These are phyloP conservation scores for Massariosphaeria phaeospora DNA, from an alignment of 495 filamentous ascomycete species.

Conservation along the genomic window DNA sequence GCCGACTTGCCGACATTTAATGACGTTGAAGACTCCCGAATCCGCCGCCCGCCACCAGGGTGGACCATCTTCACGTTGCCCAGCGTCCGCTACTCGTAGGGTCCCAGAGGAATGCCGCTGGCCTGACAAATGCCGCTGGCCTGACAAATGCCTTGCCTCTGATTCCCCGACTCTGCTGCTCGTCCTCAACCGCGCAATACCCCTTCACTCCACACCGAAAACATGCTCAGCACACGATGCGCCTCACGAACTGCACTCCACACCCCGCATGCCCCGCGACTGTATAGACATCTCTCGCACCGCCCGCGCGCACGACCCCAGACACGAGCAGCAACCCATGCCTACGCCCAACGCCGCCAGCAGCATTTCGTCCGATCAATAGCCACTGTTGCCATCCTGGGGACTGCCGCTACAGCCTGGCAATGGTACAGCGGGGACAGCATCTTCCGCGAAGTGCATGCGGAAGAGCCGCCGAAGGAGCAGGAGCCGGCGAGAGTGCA, in stretches of 20 bases:
- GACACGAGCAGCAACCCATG: slow-evolving; percentile 12
- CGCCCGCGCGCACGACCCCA: slow-evolving; percentile 9
- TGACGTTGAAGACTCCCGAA: slow-evolving; percentile 15
- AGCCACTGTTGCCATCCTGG: slow-evolving; percentile 29
- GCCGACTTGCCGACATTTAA: too few relatives aligned
- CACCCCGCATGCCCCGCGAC: not conserved
- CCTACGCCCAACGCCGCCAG: slow-evolving; percentile 37
- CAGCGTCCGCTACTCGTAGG: not conserved
- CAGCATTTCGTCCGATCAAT: slow-evolving; percentile 38
- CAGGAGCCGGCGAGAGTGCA: slow-evolving; percentile 47
- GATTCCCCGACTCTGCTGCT: not conserved
- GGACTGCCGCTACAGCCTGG: slow-evolving; percentile 25
- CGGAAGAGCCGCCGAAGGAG: slow-evolving; percentile 45
- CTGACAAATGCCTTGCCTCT: not conserved
- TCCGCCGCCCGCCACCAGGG: not conserved
- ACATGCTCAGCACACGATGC: slow-evolving; percentile 27
- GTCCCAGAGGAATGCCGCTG: too few relatives aligned
- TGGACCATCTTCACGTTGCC: not conserved
- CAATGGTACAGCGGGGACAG: slow-evolving; percentile 31
- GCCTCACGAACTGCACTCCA: slow-evolving; percentile 19
- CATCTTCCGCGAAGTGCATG: slow-evolving; percentile 40
- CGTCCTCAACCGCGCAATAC: not conserved
- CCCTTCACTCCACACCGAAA: not conserved
- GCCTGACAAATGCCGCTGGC: not conserved
- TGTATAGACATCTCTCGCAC: slow-evolving; percentile 16